These are phyloP conservation scores for Mallotus repandus DNA, from an alignment of 441 rosid genomes.

Conservation along the genomic window DNA sequence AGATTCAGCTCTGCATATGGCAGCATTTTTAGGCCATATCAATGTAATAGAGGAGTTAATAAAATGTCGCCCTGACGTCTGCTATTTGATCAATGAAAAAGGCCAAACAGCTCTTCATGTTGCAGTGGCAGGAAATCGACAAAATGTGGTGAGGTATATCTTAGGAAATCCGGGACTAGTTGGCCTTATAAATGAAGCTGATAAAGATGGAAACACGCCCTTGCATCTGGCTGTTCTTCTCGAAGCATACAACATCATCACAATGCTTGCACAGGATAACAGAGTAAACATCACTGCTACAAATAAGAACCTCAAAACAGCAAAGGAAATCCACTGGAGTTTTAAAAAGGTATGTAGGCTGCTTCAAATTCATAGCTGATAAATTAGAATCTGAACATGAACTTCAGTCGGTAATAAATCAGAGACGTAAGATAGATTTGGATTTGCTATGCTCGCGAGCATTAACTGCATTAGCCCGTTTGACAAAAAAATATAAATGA, in stretches of 20 bases:
- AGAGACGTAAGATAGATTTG: no score
- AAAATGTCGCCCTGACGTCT: slow-evolving; percentile 1
- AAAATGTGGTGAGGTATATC: not conserved
- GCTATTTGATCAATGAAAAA: not conserved
- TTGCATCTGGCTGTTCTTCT: slow-evolving; percentile 10
- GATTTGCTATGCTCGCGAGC: no score
- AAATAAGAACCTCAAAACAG: not conserved
- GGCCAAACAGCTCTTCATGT: slow-evolving; percentile 1
- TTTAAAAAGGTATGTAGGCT: not conserved
- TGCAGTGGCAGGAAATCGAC: not conserved
- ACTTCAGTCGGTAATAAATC: no score
- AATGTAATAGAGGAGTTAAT: not conserved
- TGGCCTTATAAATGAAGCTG: not conserved
- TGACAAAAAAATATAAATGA: no score
- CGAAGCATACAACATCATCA: not conserved
- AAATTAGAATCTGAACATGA: no score
- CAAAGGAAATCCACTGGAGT: not conserved
- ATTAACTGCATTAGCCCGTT: no score
- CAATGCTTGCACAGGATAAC: not conserved
- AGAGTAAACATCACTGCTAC: slow-evolving; percentile 9
- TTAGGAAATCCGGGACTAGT: not conserved
- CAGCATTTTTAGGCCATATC: not conserved
- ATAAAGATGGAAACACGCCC: slow-evolving; percentile 10
- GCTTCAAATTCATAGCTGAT: not conserved
- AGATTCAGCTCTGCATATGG: slow-evolving; percentile 7